Percentiles rank a stretch among this genome's conserved stretches.
Conservation (phyloP, 805 yeast species). For the Candida ipomoeae region DNA sequence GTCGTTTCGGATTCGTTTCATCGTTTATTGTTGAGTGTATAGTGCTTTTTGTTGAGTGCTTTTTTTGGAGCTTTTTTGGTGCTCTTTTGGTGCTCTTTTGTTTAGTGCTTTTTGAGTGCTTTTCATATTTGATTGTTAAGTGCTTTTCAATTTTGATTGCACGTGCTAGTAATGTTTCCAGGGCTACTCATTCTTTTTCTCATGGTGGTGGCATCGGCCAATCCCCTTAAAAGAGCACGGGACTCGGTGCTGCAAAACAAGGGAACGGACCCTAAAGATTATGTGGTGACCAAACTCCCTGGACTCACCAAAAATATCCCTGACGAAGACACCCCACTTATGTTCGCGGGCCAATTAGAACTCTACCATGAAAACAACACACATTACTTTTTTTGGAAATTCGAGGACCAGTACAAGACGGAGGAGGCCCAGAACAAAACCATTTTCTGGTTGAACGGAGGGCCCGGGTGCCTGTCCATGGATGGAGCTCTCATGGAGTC, state of each 20-base stretch:
- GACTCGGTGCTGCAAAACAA: conserved; percentile 4
- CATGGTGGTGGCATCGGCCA: conserved; percentile 8
- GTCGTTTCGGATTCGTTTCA: too few species aligned
- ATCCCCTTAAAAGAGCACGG: conserved; percentile 14
- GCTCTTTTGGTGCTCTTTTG: too few species aligned
- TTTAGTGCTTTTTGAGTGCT: not conserved
- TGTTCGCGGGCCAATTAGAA: conserved; percentile 67
- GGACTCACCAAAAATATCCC: conserved; percentile 33
- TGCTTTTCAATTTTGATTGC: too few species aligned
- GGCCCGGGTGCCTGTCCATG: conserved; percentile 98
- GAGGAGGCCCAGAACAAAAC: conserved; percentile 41
- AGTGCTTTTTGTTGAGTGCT: not conserved
- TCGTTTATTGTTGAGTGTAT: too few species aligned
- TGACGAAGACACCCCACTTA: conserved; percentile 39
- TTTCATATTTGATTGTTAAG: not conserved
- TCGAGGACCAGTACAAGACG: conserved; percentile 32
- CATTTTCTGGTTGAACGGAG: conserved; percentile 92
- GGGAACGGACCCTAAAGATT: conserved; percentile 12
- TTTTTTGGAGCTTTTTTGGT: too few species aligned
- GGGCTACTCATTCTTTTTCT: not conserved
- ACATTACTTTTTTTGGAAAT: conserved; percentile 76
- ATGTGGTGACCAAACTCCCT: conserved; percentile 33
- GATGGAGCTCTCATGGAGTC: conserved; percentile 93
- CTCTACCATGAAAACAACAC: conserved; percentile 50
- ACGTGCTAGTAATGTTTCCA: too few species aligned